Evolutionary conservation across 2,329 filamentous ascomycete species (phyloP), one percentile per base, ranked within the genome.

Genomic region (Verticillium dahliae): DNA sequence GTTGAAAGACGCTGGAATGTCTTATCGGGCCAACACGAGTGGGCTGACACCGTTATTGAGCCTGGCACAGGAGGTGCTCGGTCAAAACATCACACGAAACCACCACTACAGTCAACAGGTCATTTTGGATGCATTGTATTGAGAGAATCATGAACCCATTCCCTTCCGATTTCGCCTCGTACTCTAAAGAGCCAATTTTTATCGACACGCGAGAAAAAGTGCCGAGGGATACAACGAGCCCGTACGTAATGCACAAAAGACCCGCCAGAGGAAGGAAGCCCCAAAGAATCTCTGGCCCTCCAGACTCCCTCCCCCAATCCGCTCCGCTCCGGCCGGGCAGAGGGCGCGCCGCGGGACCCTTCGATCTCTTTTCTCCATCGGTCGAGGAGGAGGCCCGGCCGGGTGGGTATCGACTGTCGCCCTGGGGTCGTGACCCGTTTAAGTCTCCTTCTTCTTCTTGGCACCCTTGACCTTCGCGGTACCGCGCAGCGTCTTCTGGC

Each of bases 381-480:
- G 45, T 52, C 45, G 45, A 52, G 10, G 18, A 37, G 35, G 45
- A 37, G 35, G n/a, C 45, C 45, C 45, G 45, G 45, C 45, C 18
- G 45, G 45, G 45, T 37, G 45, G 45, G 45, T 52, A 52, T 52
- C 45, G 45, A n/a, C 22, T 22, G 45, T 52, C 45, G 45, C 45
- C 45, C 45, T 37, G 35, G 35, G 45, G 6, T 52, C 18, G 45
- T 10, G 45, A 52, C 45, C 35, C 35, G 3, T 52, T 52, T 52
- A 52, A 52, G 45, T 18, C 82, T 91, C 91, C 90, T 97, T 96
- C 88, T 96, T 95, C 81, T 90, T 87, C 85, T 89, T 88, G 78
- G 89, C 89, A 80, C 92, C 92, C 91, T 97, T 97, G 86, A 89
- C 88, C 92, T 99, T 99, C 76, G 92, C 94, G 74, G 92, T 96